Evolutionary conservation across 129 eudicot genomes (phyloP).

Genomic region (Saposhnikovia divaricata): DNA sequence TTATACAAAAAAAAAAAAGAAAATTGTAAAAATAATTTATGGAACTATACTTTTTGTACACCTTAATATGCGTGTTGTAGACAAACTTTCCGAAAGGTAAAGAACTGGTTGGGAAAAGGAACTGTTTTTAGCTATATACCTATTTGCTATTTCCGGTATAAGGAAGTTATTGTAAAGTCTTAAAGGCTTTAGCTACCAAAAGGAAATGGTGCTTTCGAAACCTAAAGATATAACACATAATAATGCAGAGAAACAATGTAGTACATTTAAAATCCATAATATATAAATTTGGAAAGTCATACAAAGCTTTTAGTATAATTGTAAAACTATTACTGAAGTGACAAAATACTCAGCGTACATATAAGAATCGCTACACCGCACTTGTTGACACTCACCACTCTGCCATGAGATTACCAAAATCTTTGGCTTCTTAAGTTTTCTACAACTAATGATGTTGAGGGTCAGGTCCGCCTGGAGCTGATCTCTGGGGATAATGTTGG

Average conservation of each 20-base stretch:
- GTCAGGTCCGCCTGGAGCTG: slow-evolving; percentile 20
- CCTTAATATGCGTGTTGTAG: too few relatives aligned
- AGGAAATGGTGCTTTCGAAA: not conserved
- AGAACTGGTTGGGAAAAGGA: too few relatives aligned
- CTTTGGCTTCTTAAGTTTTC: not conserved
- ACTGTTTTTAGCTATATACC: too few relatives aligned
- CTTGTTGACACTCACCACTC: not conserved
- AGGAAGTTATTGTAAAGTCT: not conserved
- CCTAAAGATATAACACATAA: not conserved
- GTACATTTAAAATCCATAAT: not conserved
- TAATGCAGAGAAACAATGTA: not conserved
- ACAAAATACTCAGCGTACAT: not conserved
- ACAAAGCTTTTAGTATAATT: not conserved
- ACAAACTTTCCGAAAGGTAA: too few relatives aligned
- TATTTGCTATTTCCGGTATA: too few relatives aligned
- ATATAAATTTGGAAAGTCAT: not conserved
- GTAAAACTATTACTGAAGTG: not conserved
- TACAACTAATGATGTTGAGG: slow-evolving; percentile 14
- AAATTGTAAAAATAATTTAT: too few relatives aligned
- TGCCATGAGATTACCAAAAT: not conserved
- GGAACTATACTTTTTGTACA: too few relatives aligned
- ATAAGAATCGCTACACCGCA: not conserved
- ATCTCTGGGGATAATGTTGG: not conserved
- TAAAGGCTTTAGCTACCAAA: not conserved
- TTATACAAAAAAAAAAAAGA: too few relatives aligned